Conservation (phyloP, 495 filamentous ascomycete genomes). For the Penicillium manginii region DNA sequence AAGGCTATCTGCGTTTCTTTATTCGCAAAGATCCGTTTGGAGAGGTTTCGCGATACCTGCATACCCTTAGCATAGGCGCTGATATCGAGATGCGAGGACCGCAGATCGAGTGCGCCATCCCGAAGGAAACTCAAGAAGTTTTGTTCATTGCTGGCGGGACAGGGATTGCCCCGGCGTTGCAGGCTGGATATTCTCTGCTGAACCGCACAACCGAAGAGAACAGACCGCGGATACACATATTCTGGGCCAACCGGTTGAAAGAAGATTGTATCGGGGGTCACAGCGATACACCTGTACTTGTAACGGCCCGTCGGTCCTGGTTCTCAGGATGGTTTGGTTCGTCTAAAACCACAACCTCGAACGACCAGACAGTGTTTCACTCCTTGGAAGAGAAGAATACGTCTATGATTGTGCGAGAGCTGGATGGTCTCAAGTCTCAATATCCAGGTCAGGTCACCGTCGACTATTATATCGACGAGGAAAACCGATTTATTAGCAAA, state of each 20-base stretch:
- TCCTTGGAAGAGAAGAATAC: not conserved
- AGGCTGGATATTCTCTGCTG: conserved; percentile 67
- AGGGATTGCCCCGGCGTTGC: conserved; percentile 88
- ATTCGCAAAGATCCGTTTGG: conserved; percentile 59
- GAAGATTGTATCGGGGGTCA: conserved; percentile 60
- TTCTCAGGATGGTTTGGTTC: conserved; percentile 34
- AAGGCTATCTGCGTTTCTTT: conserved; percentile 54
- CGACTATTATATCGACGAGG: conserved; percentile 80
- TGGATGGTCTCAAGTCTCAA: conserved; percentile 60
- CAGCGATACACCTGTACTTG: conserved; percentile 32
- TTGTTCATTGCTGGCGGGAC: conserved; percentile 93
- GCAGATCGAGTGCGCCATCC: conserved; percentile 68
- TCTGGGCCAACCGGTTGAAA: conserved; percentile 68
- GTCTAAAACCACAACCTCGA: conserved; percentile 4
- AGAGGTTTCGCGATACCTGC: conserved; percentile 72
- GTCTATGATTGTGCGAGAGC: conserved; percentile 60
- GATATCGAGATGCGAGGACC: conserved; percentile 78
- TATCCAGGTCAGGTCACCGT: conserved; percentile 61
- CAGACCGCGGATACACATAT: conserved; percentile 56
- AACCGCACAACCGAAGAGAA: conserved; percentile 28
- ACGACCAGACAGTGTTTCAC: not conserved
- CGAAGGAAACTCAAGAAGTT: conserved; percentile 55
- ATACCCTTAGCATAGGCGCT: conserved; percentile 60
- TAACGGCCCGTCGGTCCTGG: conserved; percentile 33
- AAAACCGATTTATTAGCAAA: conserved; percentile 63